Conservation (phyloP, 495 filamentous ascomycete species). For the Talaromyces trachyspermus region DNA sequence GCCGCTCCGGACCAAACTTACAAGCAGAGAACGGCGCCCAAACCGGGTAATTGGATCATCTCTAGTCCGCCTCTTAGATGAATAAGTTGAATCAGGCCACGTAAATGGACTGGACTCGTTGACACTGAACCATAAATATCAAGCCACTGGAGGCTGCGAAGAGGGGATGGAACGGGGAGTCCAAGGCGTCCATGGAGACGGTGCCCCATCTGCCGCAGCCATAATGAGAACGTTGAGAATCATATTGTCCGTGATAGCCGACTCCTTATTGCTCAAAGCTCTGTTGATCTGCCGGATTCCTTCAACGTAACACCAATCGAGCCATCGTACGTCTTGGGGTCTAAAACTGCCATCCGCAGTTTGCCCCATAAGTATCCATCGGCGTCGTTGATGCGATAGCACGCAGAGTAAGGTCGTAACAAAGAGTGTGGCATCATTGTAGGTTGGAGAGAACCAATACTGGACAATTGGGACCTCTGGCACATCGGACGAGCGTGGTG, state of each 20-base stretch:
- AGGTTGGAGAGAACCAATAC: constrained; percentile 28
- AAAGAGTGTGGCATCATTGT: constrained; percentile 29
- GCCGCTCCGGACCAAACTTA: constrained; percentile 13
- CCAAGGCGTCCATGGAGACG: constrained; percentile 5
- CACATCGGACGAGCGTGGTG: constrained; percentile 1
- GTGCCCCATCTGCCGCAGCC: constrained; percentile 14
- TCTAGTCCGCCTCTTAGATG: constrained; percentile 29
- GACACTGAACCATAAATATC: constrained; percentile 33
- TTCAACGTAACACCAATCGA: constrained; percentile 29
- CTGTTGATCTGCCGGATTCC: constrained; percentile 30
- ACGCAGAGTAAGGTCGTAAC: constrained; percentile 33
- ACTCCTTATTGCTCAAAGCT: constrained; percentile 24
- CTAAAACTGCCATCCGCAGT: constrained; percentile 12
- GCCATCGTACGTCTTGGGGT: constrained; percentile 18
- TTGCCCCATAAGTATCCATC: constrained; percentile 23
- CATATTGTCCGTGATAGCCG: constrained; percentile 28
- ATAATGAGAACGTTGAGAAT: constrained; percentile 35
- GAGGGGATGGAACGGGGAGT: constrained; percentile 28
- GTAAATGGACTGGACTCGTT: constrained; percentile 31
- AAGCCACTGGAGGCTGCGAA: constrained; percentile 36
- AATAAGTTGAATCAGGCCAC: constrained; percentile 29
- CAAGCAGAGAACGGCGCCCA: constrained; percentile 29
- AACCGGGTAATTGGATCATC: constrained; percentile 22
- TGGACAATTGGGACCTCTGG: not conserved
- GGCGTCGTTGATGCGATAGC: constrained; percentile 32